Evolutionary conservation across 805 yeast species (phyloP), one percentile per base, ranked within the genome.

Genomic region (Yamadazyma ubonensis): DNA sequence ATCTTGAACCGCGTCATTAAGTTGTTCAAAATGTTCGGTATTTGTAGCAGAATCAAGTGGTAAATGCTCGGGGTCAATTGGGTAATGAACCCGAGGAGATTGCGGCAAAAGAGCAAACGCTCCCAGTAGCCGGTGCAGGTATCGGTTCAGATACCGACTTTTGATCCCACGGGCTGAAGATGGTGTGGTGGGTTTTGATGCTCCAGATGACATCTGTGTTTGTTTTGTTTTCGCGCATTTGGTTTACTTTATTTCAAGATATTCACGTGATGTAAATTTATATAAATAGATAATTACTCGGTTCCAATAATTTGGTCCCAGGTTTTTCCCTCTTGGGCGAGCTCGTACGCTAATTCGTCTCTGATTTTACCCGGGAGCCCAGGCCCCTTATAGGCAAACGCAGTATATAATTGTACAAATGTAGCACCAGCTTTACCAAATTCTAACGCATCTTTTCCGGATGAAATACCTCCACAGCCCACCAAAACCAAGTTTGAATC

Each of bases 401-500:
- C 80, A 2, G 98, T 90, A 67, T 89, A 88, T 39, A 89, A 60
- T 62, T 91, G 86, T 35, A 91, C 79, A 58, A 81, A 86, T n/a
- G 84, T 75, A 10, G 98, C 98, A 42, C 98, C 98, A 1, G 96
- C 96, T 54, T 78, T 79, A 23, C 93, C 96, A 61, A 83, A 91
- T 50, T 90, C 97, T 35, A 90, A 67, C 0, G 90, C 97, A 57
- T 91, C 98, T 48, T 79, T 72, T 41, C 96, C 98, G 17, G 71
- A 65, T n/a, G 83, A 71, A 50, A 91, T 88, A 49, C 98, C 98
- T 42, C 98, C 98, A 64, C 96, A 89, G 23, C 98, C 98, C 49
- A 91, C 76, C 30, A 91, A 72, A 2, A 89, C 85, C 48, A 89
- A 61, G 38, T 79, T 73, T 1, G 84, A 75, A 45, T 78, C 86